Conservation (phyloP, 2,329 filamentous ascomycete species). For the Fusarium bactridioides region DNA sequence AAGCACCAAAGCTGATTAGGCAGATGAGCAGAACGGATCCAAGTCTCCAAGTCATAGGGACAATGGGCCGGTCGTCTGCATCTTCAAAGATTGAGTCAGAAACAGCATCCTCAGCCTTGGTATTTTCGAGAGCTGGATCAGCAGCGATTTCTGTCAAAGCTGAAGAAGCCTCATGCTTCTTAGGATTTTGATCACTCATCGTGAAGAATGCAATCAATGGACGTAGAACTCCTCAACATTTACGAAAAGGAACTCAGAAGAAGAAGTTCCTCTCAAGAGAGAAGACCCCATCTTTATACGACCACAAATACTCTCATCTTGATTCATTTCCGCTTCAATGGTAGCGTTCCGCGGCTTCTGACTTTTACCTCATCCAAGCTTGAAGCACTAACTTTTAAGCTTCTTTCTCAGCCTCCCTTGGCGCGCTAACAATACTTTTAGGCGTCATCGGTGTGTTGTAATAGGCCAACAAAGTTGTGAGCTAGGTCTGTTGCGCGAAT, state of each 20-base stretch:
- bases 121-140: accelerated
- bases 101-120: neutral
- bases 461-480: neutral
- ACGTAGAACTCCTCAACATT: accelerated
- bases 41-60: neutral
- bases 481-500: neutral
- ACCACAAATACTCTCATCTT: neutral
- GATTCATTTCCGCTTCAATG: accelerated
- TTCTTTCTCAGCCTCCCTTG: neutral
- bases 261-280: accelerated
- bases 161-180: neutral
- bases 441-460: accelerated
- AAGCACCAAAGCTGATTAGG: neutral
- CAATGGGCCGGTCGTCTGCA: neutral
- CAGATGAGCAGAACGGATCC: neutral
- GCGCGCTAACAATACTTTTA: neutral
- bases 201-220: accelerated
- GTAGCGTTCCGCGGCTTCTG: neutral
- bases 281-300: neutral
- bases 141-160: accelerated
- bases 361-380: neutral
- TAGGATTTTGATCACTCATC: accelerated
- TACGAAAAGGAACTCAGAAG: accelerated
- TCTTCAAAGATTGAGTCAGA: neutral
- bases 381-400: neutral